phyloP scores from a whole-genome alignment of 345 rosid species.

The Arabidopsis thaliana region TAIR10.1 NC_003071.7:17377001-17377500 shows the following conservation, averaged over 20 bases:
- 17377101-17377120: constrained; percentile 92
- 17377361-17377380: constrained; percentile 89
- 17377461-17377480: constrained; percentile 70
- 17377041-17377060: constrained; percentile 1
- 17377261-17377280: constrained; percentile 31
- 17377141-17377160: constrained; percentile 94
- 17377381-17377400: constrained; percentile 84
- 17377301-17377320: constrained; percentile 92
- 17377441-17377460: constrained; percentile 82
- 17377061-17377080: constrained; percentile 74
- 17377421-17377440: constrained; percentile 95
- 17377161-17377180: constrained; percentile 99
- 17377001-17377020: constrained; percentile 23
- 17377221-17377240: constrained; percentile 29
- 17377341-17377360: constrained; percentile 76
- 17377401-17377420: constrained; percentile 99
- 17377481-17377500: constrained; percentile 95
- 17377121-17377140: constrained; percentile 96
- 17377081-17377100: constrained; percentile 86
- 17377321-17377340: constrained; percentile 85
- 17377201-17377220: constrained; percentile 27
- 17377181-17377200: constrained; percentile 49
- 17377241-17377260: constrained; percentile 10
- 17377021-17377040: constrained; percentile 31
- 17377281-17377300: constrained; percentile 98